Conservation (phyloP, 2,329 filamentous ascomycete species). For the Dactylellina leptospora region DNA sequence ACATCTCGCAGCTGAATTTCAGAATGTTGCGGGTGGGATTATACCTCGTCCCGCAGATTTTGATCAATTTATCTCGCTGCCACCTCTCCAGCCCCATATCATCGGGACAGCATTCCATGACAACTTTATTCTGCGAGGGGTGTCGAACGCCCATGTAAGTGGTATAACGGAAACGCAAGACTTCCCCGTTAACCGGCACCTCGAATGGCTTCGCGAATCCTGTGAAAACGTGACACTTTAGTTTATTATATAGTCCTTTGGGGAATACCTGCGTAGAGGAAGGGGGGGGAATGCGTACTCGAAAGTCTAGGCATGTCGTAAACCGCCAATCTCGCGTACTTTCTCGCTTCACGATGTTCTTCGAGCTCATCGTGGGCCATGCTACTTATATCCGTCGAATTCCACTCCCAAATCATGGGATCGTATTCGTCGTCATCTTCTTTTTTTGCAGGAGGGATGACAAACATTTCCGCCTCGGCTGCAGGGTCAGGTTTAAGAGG, state of each 20-base stretch:
- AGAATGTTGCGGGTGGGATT: constrained; percentile 83
- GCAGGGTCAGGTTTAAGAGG: constrained; percentile 56
- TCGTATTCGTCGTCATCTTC: constrained; percentile 67
- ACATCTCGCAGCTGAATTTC: constrained; percentile 90
- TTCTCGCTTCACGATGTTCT: constrained; percentile 83
- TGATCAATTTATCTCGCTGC: constrained; percentile 83
- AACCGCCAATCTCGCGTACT: constrained; percentile 84
- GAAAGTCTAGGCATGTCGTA: constrained; percentile 95
- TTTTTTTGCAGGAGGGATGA: constrained; percentile 58
- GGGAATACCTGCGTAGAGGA: constrained; percentile 7
- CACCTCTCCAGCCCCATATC: constrained; percentile 72
- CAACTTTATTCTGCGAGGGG: constrained; percentile 90
- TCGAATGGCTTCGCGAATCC: constrained; percentile 84
- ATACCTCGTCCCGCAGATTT: constrained; percentile 84
- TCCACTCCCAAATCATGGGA: constrained; percentile 65
- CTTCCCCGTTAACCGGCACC: constrained; percentile 72
- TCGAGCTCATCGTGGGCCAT: constrained; percentile 88
- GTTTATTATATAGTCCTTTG: too few relatives aligned
- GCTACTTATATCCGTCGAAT: constrained; percentile 83
- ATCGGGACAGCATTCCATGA: constrained; percentile 82
- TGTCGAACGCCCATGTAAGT: constrained; percentile 94
- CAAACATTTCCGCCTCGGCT: constrained; percentile 63
- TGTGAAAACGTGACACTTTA: constrained; percentile 62
- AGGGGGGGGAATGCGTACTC: constrained; percentile 69
- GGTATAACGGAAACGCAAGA: constrained; percentile 94